These are phyloP conservation scores for Chaetomiaceae sp. DNA, from an alignment of 2,329 filamentous ascomycete species.

Conservation along the genomic window DNA sequence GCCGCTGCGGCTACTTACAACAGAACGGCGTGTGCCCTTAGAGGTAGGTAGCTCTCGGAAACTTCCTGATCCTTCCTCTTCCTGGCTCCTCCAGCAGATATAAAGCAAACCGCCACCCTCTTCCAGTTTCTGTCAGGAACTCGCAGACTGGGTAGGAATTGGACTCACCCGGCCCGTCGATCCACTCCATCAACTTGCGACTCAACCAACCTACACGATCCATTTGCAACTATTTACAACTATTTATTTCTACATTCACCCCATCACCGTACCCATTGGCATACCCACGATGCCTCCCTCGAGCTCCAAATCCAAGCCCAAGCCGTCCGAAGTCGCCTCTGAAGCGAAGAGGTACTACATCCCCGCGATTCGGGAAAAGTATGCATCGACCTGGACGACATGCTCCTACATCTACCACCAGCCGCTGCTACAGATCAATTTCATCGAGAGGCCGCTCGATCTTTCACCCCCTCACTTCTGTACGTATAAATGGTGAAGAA, in stretches of 20 bases:
- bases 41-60: too few species aligned
- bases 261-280: not conserved
- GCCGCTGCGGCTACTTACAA: not conserved
- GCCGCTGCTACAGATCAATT: constrained; percentile 43
- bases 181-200: not conserved
- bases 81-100: constrained; percentile 9
- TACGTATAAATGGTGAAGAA: too few species aligned
- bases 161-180: not conserved
- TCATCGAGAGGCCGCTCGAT: constrained; percentile 33
- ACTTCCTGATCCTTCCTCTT: too few species aligned
- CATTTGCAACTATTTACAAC: too few species aligned
- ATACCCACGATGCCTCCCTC: constrained; percentile 42
- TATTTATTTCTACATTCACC: too few species aligned
- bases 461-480: constrained; percentile 42
- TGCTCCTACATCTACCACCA: constrained; percentile 56
- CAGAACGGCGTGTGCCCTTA: not conserved
- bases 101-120: constrained; percentile 13
- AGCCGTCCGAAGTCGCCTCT: constrained; percentile 64
- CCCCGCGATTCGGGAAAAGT: constrained; percentile 56
- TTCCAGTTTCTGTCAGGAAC: not conserved
- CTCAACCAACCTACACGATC: too few species aligned
- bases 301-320: constrained; percentile 45
- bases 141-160: not conserved
- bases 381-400: constrained; percentile 49
- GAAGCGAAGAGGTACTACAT: constrained; percentile 69